Base-by-base conservation (phyloP, 2,329 filamentous ascomycete genomes). In the Grosmannia huntii region DNA sequence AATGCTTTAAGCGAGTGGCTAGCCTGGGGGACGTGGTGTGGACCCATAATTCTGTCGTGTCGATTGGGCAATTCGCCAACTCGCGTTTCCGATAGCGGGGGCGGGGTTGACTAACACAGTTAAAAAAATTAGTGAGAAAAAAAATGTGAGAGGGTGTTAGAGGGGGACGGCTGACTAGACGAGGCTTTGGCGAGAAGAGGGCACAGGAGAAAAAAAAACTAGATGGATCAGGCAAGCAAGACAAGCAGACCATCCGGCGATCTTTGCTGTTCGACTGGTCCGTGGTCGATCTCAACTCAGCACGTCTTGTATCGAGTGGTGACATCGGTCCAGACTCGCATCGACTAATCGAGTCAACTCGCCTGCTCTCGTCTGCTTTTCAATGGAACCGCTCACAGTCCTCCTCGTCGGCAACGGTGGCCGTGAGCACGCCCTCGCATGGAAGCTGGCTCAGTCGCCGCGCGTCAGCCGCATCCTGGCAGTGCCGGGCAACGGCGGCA, bases 361-460 rank as follows among this genome's bases (percentile, higher is more conserved):
- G 31, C 55, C 56, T 28, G 6, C 16, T 44, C 41, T 44, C 38
- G 4, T 5, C 16, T 12, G 5, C 38, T 19, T 9, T 14, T 6
- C 14, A 5, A 41, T 41, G 14, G 38, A 33, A 9, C 19, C 41
- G 19, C 57, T 65, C 50, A 63, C 60, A 5, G 55, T 96, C 65
- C 84, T 97, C 62, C 84, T 97, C 62, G 84, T 97, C 64, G 92
- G 94, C 67, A 95, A 92, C 69, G 94, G 94, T 64, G 94, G 92
- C 66, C 85, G 94, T 66, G 94, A 99, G 75, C 90, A 97, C 73
- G 89, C 91, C 53, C 81, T 96, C 62, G 90, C 91, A 49, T 97
- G 91, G 91, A 96, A 95, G 74, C 78, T 97, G 62, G 83, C 85
- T 68, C 87, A 95, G 71, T 96, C 90, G 19, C 77, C 85, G 49